phyloP scores from a whole-genome alignment of 768 basidiomycete genomes.

The Boletus tomentosulus region DNA sequence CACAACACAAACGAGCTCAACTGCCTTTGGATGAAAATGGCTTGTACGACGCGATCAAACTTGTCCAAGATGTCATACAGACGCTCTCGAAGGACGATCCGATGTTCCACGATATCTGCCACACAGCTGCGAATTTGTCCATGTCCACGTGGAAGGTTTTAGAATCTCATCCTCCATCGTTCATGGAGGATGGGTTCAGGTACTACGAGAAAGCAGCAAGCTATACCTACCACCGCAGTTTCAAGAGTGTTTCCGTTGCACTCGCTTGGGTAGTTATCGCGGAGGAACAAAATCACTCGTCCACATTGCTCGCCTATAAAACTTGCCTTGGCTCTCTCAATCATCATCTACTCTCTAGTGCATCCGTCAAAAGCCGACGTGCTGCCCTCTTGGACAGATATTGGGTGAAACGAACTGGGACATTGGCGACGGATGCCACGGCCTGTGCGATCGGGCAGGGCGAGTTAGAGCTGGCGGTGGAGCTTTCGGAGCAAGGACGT shows the following conservation, averaged over 20 bases:
- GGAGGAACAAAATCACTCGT: slow-evolving; percentile 8
- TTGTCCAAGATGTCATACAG: neutral
- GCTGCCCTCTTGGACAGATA: slow-evolving; percentile 2
- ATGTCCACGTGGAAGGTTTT: neutral
- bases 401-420: slow-evolving; percentile 1
- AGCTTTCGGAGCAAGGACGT: slow-evolving; percentile 34
- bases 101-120: neutral
- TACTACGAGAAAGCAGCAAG: slow-evolving; percentile 13
- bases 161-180: neutral
- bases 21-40: neutral
- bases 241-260: slow-evolving; percentile 5
- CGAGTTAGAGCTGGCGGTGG: slow-evolving; percentile 24
- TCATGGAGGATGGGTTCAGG: slow-evolving; percentile 13
- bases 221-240: neutral
- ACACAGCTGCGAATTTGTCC: neutral
- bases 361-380: slow-evolving; percentile 18
- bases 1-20: neutral
- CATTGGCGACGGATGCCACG: slow-evolving; percentile 23
- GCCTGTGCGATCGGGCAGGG: slow-evolving; percentile 23
- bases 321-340: slow-evolving; percentile 15
- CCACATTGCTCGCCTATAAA: slow-evolving; percentile 22
- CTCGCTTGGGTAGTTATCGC: slow-evolving; percentile 17
- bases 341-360: slow-evolving; percentile 13
- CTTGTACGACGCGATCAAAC: neutral
- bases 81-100: slow-evolving; percentile 9